Base-by-base conservation (phyloP, 2,329 filamentous ascomycete species). In the Fragosphaeria purpurea region DNA sequence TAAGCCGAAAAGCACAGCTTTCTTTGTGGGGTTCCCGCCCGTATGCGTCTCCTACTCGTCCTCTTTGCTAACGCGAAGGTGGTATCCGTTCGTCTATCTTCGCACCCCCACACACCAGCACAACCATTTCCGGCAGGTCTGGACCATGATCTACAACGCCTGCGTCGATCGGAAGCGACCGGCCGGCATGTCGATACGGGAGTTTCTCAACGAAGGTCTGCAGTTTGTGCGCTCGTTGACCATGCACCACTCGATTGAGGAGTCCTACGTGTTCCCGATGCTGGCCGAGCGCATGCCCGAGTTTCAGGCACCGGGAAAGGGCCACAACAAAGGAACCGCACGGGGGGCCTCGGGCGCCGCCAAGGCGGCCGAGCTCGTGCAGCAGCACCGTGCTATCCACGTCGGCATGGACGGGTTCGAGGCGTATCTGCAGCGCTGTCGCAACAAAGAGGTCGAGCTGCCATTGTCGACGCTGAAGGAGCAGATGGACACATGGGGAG, bases 161-260 rank as follows among this genome's bases (percentile, higher is more conserved):
- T 86, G 82, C 61, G 71, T 70, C 34, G 69, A 67, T 44, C 65
- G 74, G 53, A 77, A 76, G 54, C 80, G 83, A 0, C 82, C 85
- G 0, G 61, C 69, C 4, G 74, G 74, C 56, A 78, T 88, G 70
- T 80, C 82, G 0, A 75, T 88, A 11, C 75, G 76, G 33, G 75
- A 84, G 56, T 88, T 93, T 65, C 69, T 94, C 57, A 65, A 72
- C 57, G 70, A 75, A 32, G 86, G 83, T 35, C 71, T 87, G n/a
- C 70, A 80, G 46, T 88, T 95, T 63, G 76, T 79, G 57, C 73
- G 75, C 12, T 77, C 85, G 52, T 79, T 95, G n/a, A 76, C 79
- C 8, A 67, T 78, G 51, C 89, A 95, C 68, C 90, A 95, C 70
- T 71, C 70, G 51, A 91, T 95, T 60, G 90, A 95, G 65, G 89